These are phyloP conservation scores for Boletus bicolor DNA, from an alignment of 768 basidiomycete genomes.

Conservation along the genomic window DNA sequence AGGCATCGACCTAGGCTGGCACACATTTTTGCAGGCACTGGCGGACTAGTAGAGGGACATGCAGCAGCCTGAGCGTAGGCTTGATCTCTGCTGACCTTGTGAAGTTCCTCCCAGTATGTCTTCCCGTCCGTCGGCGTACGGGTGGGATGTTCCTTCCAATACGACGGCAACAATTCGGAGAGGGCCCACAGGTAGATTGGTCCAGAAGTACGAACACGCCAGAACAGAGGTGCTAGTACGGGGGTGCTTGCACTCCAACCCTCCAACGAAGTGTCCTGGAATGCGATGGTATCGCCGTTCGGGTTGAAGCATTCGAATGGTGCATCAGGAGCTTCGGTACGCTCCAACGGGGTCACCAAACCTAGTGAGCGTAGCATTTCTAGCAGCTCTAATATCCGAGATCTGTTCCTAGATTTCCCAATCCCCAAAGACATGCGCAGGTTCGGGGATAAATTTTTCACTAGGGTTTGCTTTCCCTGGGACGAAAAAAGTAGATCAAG, in stretches of 20 bases:
- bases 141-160: slow-evolving; percentile 52
- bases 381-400: slow-evolving; percentile 60
- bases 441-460: slow-evolving; percentile 51
- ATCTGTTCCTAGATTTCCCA: slow-evolving; percentile 54
- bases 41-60: slow-evolving; percentile 19
- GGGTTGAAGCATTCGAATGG: slow-evolving; percentile 45
- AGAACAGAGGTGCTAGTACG: slow-evolving; percentile 55
- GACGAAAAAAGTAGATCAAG: slow-evolving; percentile 52
- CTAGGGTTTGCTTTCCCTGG: slow-evolving; percentile 43
- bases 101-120: slow-evolving; percentile 58
- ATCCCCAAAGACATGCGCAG: slow-evolving; percentile 55
- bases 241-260: slow-evolving; percentile 45
- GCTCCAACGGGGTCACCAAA: slow-evolving; percentile 57
- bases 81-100: slow-evolving; percentile 43
- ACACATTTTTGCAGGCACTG: slow-evolving; percentile 25
- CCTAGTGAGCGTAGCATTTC: slow-evolving; percentile 55
- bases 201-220: slow-evolving; percentile 54
- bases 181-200: slow-evolving; percentile 61
- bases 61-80: slow-evolving; percentile 24
- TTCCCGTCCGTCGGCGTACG: slow-evolving; percentile 37
- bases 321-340: slow-evolving; percentile 40
- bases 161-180: slow-evolving; percentile 47
- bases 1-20: slow-evolving; percentile 45
- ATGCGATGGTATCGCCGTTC: slow-evolving; percentile 43
- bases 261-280: slow-evolving; percentile 42